Percentiles rank a stretch among this genome's conserved stretches.
These are phyloP conservation scores for Entelexis paramagnoliae DNA, from an alignment of 1,139 yeast species.

Conservation along the genomic window DNA sequence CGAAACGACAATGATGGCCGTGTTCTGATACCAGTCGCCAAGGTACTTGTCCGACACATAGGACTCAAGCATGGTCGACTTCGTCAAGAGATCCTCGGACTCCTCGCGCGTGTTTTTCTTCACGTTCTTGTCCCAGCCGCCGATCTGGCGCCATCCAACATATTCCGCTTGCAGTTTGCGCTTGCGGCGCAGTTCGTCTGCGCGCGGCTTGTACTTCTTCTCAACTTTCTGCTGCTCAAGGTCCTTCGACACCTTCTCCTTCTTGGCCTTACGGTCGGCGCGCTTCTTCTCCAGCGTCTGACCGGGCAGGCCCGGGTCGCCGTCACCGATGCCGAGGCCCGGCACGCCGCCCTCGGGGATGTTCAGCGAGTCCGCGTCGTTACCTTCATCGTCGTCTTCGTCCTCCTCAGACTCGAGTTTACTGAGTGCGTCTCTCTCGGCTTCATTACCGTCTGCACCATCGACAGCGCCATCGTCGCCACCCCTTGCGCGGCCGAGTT, in stretches of 20 bases:
- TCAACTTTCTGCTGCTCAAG: conserved; percentile 11
- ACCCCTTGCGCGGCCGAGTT: not conserved
- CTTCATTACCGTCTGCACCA: not conserved
- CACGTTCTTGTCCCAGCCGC: conserved; percentile 70
- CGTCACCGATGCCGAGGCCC: conserved; percentile 22
- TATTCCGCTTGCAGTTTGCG: conserved; percentile 23
- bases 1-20: conserved; percentile 54
- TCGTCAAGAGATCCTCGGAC: conserved; percentile 58
- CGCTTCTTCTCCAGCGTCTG: conserved; percentile 5
- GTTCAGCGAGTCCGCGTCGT: conserved; percentile 9
- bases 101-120: conserved; percentile 45
- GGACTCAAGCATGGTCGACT: conserved; percentile 59
- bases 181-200: conserved; percentile 15
- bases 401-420: not conserved
- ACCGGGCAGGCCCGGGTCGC: conserved; percentile 23
- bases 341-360: conserved; percentile 24
- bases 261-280: not conserved
- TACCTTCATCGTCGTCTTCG: not conserved
- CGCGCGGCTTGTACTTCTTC: conserved; percentile 7
- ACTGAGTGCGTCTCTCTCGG: not conserved
- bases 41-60: conserved; percentile 60
- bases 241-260: conserved; percentile 11
- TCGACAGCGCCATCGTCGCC: not conserved
- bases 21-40: conserved; percentile 95
- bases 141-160: conserved; percentile 89